Conservation (phyloP, 2,329 filamentous ascomycete genomes). For the Hymenoscyphus fructigenus region DNA sequence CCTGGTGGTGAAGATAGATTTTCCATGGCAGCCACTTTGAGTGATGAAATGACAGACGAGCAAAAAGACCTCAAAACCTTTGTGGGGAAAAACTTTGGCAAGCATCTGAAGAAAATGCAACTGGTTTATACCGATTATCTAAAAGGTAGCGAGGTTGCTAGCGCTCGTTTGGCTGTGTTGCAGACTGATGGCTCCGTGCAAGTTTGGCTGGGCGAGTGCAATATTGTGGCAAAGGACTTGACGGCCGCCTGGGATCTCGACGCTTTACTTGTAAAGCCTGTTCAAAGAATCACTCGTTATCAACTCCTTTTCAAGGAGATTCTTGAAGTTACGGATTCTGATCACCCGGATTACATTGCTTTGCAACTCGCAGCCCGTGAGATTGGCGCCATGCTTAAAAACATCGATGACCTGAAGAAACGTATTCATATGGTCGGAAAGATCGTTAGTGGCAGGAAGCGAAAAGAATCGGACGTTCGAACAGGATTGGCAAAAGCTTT, state of each 20-base stretch:
- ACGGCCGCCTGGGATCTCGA: constrained; percentile 94
- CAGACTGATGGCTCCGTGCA: constrained; percentile 63
- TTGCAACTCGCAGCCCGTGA: constrained; percentile 55
- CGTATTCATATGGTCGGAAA: constrained; percentile 90
- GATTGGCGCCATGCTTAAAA: constrained; percentile 67
- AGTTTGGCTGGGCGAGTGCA: constrained; percentile 93
- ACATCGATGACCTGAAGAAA: constrained; percentile 95
- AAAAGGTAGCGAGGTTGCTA: constrained; percentile 62
- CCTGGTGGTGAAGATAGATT: constrained; percentile 21
- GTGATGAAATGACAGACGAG: constrained; percentile 27
- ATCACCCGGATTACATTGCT: constrained; percentile 77
- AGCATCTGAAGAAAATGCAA: constrained; percentile 61
- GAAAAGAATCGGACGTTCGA: constrained; percentile 85
- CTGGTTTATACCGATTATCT: constrained; percentile 60
- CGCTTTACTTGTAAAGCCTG: constrained; percentile 94
- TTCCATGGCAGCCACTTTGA: constrained; percentile 29
- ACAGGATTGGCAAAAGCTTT: constrained; percentile 86
- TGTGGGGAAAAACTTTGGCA: constrained; percentile 34
- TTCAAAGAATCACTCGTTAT: constrained; percentile 92
- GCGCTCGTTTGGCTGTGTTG: constrained; percentile 60
- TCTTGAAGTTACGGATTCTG: constrained; percentile 72
- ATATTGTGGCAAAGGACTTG: constrained; percentile 86
- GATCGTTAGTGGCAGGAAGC: constrained; percentile 71
- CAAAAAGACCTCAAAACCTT: constrained; percentile 35
- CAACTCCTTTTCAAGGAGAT: constrained; percentile 81